These are phyloP conservation scores for Plasmopara halstedii DNA, from an alignment of 352 stramenopile species.

Conservation along the genomic window DNA sequence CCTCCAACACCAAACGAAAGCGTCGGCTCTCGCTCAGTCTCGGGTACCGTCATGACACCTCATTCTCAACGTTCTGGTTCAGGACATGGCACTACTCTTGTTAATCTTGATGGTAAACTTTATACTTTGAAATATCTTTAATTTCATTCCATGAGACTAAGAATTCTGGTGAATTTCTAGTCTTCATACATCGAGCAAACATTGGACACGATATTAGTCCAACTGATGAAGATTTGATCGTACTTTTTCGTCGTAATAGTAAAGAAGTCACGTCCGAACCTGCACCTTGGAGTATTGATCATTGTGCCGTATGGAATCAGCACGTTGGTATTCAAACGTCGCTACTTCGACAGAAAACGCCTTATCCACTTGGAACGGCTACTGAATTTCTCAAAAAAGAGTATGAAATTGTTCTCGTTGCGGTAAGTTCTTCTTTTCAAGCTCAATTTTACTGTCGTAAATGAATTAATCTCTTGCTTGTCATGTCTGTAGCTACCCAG, in stretches of 20 bases:
- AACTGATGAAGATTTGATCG: constrained; percentile 66
- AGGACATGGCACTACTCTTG: constrained; percentile 42
- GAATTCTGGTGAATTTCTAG: constrained; percentile 4
- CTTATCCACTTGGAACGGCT: constrained; percentile 1
- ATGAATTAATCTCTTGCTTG: too few relatives aligned
- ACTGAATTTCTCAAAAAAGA: constrained; percentile 66
- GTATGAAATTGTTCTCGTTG: constrained; percentile 77
- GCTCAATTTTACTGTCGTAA: too few relatives aligned
- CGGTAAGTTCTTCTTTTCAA: constrained; percentile 25
- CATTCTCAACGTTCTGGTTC: constrained; percentile 14
- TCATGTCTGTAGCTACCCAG: constrained; percentile 43
- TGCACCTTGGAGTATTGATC: constrained; percentile 52
- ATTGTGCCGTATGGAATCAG: constrained; percentile 73
- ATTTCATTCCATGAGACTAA: constrained; percentile 2
- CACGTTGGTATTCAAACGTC: constrained; percentile 73
- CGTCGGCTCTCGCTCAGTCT: constrained; percentile 17
- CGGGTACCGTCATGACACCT: constrained; percentile 10
- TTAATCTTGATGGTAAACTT: constrained; percentile 51
- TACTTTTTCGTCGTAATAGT: constrained; percentile 75
- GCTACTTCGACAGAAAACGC: constrained; percentile 46
- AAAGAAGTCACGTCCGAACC: constrained; percentile 73
- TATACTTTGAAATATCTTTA: not conserved
- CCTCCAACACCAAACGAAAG: constrained; percentile 10
- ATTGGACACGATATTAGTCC: constrained; percentile 68
- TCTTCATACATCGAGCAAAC: constrained; percentile 60